Evolutionary conservation across 305 asterid genomes (phyloP).

Genomic region (Fraxinus platypoda): DNA sequence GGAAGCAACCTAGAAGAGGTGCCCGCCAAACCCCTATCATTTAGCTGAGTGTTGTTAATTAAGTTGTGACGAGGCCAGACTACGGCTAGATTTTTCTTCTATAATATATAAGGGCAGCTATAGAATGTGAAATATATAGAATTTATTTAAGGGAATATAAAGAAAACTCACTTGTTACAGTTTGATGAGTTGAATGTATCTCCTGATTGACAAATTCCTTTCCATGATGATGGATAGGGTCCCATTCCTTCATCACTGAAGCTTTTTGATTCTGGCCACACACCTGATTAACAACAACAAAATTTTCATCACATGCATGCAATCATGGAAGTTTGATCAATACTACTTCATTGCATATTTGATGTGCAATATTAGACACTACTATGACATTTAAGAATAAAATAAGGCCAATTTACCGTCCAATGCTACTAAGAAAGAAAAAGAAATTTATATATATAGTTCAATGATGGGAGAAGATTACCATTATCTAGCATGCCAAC

Average conservation of each 20-base stretch:
- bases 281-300: slow-evolving; percentile 40
- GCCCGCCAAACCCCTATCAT: neutral
- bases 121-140: neutral
- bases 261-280: slow-evolving; percentile 93
- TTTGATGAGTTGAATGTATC: slow-evolving; percentile 61
- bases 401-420: too few relatives aligned
- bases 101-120: neutral
- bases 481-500: slow-evolving; percentile 80
- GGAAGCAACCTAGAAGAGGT: neutral
- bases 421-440: neutral
- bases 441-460: neutral
- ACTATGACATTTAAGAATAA: too few relatives aligned
- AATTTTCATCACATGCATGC: neutral
- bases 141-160: neutral
- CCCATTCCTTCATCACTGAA: too few relatives aligned
- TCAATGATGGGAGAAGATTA: slow-evolving; percentile 12
- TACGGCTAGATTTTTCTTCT: neutral
- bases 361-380: neutral
- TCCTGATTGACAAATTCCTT: slow-evolving; percentile 78
- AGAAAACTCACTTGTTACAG: slow-evolving; percentile 60
- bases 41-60: neutral
- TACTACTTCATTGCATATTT: neutral
- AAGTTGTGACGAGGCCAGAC: neutral
- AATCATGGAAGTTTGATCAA: neutral
- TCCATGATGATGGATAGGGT: slow-evolving; percentile 71